Base-by-base conservation (phyloP, 2,329 filamentous ascomycete species). In the Pyrenophora graminea region DNA sequence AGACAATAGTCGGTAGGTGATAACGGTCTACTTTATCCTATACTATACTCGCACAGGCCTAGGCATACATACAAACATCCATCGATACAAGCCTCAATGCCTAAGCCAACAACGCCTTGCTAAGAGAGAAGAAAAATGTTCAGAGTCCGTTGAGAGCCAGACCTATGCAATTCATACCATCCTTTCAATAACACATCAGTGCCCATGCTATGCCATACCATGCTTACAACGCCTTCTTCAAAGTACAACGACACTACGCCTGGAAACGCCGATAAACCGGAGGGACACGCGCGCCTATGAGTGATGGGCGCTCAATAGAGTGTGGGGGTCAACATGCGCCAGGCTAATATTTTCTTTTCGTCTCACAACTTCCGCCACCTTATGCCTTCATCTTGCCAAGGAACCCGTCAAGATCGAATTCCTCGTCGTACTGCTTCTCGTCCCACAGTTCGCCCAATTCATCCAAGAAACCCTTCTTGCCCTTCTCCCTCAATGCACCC, bases 401-500 rank as follows among this genome's bases (percentile, higher is more conserved):
- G 78, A 97, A 99, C 3, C 90, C 92, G 66, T 96, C 91, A 61
- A 99, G 78, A 72, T 97, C 91, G 73, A 97, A 97, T 74, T 96
- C 95, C 77, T 99, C 94, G 76, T 97, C 91, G 74, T 99, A 99
- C 78, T 97, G 92, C 71, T 87, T 87, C 72, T 97, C 93, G 71
- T 99, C 94, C 93, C 94, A 99, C 25, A 99, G 78, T 74, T 99
- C 94, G 51, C 91, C 93, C 51, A 99, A 76, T 68, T 97, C 94
- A 70, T 99, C 94, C 56, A 97, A 77, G 84, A 93, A 96, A 6
- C 92, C 88, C 81, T 96, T 97, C 82, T 97, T 97, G 51, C 94
- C 94, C 65, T 95, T 95, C 73, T 96, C 90, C 60, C 91, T 83
- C 45, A 97, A 87, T 64, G 97, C 91, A 40, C 94, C 94, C 19